Evolutionary conservation across 2,329 filamentous ascomycete genomes (phyloP).

Genomic region (Thermothelomyces thermophilus): DNA sequence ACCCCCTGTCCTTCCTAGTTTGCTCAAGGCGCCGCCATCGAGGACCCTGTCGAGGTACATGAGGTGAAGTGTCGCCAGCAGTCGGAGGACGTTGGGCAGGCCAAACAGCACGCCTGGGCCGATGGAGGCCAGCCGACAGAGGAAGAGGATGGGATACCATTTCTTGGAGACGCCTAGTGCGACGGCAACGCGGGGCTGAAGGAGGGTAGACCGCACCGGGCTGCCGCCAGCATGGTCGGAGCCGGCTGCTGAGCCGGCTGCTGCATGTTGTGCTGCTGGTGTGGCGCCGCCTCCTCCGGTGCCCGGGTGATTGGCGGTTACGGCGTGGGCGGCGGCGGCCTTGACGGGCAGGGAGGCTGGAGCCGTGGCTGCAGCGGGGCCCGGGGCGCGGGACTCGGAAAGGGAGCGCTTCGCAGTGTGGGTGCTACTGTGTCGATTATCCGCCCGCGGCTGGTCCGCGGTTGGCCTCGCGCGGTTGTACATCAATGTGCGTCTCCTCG

Average conservation of each 20-base stretch:
- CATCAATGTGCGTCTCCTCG: conserved; percentile 21
- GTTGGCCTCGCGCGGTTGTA: conserved; percentile 22
- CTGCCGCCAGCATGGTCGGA: neutral
- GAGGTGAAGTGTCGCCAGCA: conserved; percentile 57
- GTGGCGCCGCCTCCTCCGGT: neutral
- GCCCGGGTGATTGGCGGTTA: neutral
- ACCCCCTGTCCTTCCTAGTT: neutral
- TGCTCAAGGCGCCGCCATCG: conserved; percentile 11
- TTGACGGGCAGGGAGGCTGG: conserved; percentile 3
- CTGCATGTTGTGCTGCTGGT: neutral
- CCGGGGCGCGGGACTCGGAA: conserved; percentile 9
- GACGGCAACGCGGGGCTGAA: conserved; percentile 73
- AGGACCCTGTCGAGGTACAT: conserved; percentile 18
- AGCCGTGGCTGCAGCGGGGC: conserved; percentile 11
- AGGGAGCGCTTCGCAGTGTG: conserved; percentile 1
- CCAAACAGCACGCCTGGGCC: conserved; percentile 67
- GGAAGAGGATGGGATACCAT: conserved; percentile 68
- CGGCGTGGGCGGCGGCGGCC: conserved; percentile 1
- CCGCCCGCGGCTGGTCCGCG: conserved; percentile 22
- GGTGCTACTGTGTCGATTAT: conserved; percentile 13
- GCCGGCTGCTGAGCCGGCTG: neutral
- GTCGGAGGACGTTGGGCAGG: conserved; percentile 59
- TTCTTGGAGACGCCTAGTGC: conserved; percentile 64
- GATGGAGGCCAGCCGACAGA: conserved; percentile 66
- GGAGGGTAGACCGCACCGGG: conserved; percentile 36